Conservation (phyloP, 2,329 filamentous ascomycete genomes). For the Tolypocladium album region DNA sequence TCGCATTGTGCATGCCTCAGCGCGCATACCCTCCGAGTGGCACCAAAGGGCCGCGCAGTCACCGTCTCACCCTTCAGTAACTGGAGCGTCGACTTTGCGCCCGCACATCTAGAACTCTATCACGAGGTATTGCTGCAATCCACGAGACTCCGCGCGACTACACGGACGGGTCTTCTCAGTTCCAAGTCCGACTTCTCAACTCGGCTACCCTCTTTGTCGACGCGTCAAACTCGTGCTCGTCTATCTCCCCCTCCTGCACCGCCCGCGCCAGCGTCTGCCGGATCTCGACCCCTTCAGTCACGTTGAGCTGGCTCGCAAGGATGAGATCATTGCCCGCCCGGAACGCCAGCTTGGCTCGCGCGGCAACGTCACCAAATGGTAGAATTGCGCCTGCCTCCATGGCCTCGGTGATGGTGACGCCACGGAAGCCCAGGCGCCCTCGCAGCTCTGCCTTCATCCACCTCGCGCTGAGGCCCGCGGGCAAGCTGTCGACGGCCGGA, state of each 20-base stretch:
- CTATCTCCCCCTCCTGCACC: not conserved
- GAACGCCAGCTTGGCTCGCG: not conserved
- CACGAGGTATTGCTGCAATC: too few species aligned
- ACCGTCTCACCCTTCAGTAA: too few species aligned
- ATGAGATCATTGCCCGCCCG: not conserved
- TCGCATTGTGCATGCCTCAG: too few species aligned
- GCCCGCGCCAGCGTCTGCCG: not conserved
- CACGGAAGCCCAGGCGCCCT: not conserved
- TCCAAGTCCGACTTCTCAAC: not conserved
- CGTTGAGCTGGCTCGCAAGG: not conserved
- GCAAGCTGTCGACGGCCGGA: conserved; percentile 2
- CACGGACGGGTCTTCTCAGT: not conserved
- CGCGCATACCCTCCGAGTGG: too few species aligned
- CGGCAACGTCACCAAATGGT: not conserved
- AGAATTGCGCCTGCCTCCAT: conserved; percentile 5
- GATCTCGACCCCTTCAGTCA: not conserved
- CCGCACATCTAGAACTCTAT: not conserved
- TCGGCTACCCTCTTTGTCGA: not conserved
- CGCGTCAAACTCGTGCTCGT: not conserved
- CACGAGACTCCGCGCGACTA: too few species aligned
- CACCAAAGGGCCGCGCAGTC: too few species aligned
- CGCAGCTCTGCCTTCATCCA: conserved; percentile 5
- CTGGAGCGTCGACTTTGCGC: too few species aligned
- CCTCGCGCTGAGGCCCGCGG: conserved; percentile 3
- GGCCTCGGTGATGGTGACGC: not conserved